A percentile compares a stretch with the other conserved stretches of the same genome.
Conservation (phyloP, 129 eudicot species). For the Mikania micrantha region DNA sequence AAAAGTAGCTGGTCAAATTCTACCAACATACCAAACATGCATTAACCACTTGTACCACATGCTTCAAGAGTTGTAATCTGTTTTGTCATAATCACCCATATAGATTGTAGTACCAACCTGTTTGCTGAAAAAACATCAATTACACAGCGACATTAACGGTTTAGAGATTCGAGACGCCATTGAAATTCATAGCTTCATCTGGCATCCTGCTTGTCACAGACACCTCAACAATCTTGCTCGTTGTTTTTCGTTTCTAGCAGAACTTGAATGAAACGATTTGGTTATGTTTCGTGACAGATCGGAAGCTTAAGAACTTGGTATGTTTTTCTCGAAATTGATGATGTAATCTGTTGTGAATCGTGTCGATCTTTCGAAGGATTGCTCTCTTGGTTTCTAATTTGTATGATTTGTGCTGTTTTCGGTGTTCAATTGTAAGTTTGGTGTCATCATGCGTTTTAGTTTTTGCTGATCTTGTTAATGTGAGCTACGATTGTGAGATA, state of each 20-base stretch:
- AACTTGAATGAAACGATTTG: constrained; percentile 18
- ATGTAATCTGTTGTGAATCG: constrained; percentile 19
- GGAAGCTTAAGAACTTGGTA: constrained; percentile 12
- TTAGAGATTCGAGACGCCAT: constrained; percentile 47
- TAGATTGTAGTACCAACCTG: not conserved
- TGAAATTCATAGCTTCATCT: constrained; percentile 2
- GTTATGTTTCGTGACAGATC: constrained; percentile 15
- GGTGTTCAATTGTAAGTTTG: constrained; percentile 1
- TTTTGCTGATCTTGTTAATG: constrained; percentile 18
- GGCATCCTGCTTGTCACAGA: not conserved
- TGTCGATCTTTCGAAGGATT: constrained; percentile 14
- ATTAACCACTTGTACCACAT: constrained; percentile 6
- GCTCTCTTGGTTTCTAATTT: not conserved
- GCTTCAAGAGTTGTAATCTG: not conserved
- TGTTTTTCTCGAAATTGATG: not conserved
- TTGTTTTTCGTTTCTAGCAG: not conserved
- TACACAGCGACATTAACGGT: constrained; percentile 49
- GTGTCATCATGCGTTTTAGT: not conserved
- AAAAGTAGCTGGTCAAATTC: constrained; percentile 33
- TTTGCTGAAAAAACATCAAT: constrained; percentile 16
- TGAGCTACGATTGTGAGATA: constrained; percentile 5
- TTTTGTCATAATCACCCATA: constrained; percentile 13
- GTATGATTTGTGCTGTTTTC: constrained; percentile 5
- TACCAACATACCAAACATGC: constrained; percentile 27
- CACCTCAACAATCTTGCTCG: not conserved